These are phyloP conservation scores for Ophiostoma australiae DNA, from an alignment of 2,329 filamentous ascomycete genomes.

Conservation along the genomic window DNA sequence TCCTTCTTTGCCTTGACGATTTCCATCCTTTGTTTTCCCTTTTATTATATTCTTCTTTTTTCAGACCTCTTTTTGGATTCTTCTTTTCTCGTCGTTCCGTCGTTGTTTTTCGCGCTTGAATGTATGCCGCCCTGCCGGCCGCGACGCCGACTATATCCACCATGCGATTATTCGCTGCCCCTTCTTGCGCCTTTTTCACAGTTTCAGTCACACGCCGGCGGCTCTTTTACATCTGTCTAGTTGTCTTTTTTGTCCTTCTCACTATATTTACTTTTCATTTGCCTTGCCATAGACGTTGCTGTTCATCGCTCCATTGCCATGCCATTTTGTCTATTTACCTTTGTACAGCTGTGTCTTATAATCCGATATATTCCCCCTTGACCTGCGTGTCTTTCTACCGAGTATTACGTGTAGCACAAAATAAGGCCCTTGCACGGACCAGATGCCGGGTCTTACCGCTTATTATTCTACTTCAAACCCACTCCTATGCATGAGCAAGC, in stretches of 20 bases:
- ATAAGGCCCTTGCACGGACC: conserved; percentile 9
- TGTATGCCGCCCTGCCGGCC: not conserved
- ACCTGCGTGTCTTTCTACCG: not conserved
- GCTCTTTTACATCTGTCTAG: not conserved
- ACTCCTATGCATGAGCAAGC: conserved; percentile 5
- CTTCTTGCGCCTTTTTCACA: not conserved
- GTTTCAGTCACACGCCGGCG: not conserved
- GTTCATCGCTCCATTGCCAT: not conserved
- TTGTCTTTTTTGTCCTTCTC: not conserved
- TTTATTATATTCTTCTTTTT: not conserved
- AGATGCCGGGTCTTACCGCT: not conserved
- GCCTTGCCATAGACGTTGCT: not conserved
- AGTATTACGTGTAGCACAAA: conserved; percentile 1
- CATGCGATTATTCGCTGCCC: not conserved
- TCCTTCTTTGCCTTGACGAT: not conserved
- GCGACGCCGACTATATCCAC: conserved; percentile 9
- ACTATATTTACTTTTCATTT: not conserved
- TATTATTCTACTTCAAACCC: conserved; percentile 4
- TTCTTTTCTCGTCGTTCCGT: not conserved
- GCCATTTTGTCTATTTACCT: not conserved
- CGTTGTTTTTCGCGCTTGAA: not conserved
- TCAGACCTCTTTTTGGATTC: not conserved
- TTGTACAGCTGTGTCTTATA: not conserved
- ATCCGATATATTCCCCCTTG: not conserved
- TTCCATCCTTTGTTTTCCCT: not conserved